phyloP scores from a whole-genome alignment of 345 rosid species.

The Lagerstroemia speciosa region DNA sequence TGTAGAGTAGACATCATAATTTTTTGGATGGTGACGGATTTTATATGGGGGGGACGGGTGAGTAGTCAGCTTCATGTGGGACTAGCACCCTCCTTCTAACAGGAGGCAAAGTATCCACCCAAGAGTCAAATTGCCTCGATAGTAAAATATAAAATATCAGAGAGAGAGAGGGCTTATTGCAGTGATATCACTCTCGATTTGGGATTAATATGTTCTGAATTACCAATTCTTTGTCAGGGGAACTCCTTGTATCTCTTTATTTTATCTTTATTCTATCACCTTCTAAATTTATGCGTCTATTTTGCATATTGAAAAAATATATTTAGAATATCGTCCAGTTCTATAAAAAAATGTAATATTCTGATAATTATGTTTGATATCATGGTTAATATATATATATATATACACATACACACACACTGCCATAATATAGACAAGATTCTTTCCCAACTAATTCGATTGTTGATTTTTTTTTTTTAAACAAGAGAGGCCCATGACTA shows the following conservation, averaged over 20 bases:
- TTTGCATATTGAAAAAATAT: no score
- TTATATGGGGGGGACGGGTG: constrained; percentile 3
- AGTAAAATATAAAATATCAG: neutral
- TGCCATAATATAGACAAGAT: neutral
- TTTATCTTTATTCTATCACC: no score
- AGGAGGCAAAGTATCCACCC: constrained; percentile 6
- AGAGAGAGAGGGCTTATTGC: no score
- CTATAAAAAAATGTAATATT: no score
- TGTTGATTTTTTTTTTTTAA: neutral
- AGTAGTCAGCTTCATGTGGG: constrained; percentile 12
- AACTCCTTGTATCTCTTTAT: no score
- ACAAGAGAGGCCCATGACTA: no score
- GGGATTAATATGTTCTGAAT: no score
- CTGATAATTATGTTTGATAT: neutral
- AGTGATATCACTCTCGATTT: no score
- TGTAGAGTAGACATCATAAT: neutral
- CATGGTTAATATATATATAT: neutral
- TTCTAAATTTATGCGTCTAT: no score
- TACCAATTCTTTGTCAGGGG: no score
- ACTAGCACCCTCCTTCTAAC: neutral
- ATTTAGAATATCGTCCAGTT: no score
- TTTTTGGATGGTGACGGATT: neutral
- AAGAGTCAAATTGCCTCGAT: neutral
- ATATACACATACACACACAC: no score
- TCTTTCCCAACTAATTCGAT: neutral